Conservation (phyloP, 768 basidiomycete species). For the Mrakia gelida region DNA sequence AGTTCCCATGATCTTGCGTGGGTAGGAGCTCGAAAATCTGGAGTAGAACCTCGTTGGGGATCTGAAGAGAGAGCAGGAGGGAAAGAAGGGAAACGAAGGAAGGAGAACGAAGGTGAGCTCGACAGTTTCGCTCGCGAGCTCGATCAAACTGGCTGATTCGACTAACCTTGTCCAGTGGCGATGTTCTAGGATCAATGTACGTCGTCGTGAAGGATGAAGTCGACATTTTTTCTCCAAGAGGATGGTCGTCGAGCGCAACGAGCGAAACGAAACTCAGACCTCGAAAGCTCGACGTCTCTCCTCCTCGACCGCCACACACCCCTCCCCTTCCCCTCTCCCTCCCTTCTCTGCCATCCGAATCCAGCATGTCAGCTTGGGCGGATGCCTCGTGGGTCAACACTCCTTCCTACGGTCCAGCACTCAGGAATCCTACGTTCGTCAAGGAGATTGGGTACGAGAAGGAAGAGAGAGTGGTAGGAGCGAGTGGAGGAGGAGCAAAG, state of each 20-base stretch:
- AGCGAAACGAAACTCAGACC: neutral
- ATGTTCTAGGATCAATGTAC: neutral
- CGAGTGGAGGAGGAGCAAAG: neutral
- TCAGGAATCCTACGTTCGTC: slow-evolving; percentile 10
- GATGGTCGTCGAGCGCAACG: neutral
- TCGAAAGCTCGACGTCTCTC: neutral
- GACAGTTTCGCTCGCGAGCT: neutral
- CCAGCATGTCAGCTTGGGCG: neutral
- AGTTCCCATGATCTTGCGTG: neutral
- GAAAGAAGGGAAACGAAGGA: neutral
- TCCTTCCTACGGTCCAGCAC: neutral
- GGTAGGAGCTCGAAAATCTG: neutral
- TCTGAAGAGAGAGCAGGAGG: too few species aligned
- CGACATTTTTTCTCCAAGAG: neutral
- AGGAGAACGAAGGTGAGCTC: neutral
- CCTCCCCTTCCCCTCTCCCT: neutral
- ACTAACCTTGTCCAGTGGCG: neutral
- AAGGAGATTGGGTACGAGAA: neutral
- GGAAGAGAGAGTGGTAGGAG: neutral
- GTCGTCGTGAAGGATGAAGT: neutral
- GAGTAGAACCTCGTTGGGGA: neutral
- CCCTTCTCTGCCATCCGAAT: neutral
- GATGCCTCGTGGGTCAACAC: neutral
- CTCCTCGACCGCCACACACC: too few species aligned
- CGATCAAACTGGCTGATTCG: neutral